Evolutionary conservation across 2,329 filamentous ascomycete species (phyloP).

Genomic region (Neodidymelliopsis sp.): DNA sequence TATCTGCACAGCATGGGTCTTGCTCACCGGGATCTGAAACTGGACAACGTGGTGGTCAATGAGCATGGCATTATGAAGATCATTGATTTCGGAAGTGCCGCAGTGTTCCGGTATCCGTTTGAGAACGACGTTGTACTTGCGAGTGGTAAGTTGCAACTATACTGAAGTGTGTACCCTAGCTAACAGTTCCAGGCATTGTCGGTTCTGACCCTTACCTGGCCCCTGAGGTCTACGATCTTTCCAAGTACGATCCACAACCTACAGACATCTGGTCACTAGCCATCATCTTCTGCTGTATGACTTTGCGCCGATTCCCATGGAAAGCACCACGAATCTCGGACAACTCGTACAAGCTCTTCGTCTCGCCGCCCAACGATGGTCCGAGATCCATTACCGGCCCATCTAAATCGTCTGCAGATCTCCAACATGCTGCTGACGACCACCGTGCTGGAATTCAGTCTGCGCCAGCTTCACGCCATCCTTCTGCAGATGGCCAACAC

Average conservation of each 20-base stretch:
- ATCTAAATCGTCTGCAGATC: conserved; percentile 43
- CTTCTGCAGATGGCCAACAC: conserved; percentile 35
- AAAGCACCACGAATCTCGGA: conserved; percentile 91
- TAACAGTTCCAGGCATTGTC: conserved; percentile 67
- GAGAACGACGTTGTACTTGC: conserved; percentile 86
- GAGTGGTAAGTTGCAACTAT: conserved; percentile 67
- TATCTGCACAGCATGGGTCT: conserved; percentile 96
- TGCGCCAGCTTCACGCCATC: conserved; percentile 52
- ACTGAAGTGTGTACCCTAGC: conserved; percentile 1
- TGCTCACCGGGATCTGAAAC: conserved; percentile 91
- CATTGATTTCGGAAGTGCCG: conserved; percentile 97
- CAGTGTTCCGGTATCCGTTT: conserved; percentile 97
- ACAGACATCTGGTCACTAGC: conserved; percentile 98
- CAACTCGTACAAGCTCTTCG: conserved; percentile 94
- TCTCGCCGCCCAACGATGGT: conserved; percentile 74
- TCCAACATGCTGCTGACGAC: conserved; percentile 48
- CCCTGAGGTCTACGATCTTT: conserved; percentile 93
- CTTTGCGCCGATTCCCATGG: conserved; percentile 92
- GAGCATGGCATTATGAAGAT: conserved; percentile 98
- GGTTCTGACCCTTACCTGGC: conserved; percentile 95
- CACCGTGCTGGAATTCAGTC: conserved; percentile 42
- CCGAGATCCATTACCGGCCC: conserved; percentile 41
- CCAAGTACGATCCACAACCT: conserved; percentile 91
- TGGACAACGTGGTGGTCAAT: conserved; percentile 98
- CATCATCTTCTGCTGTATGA: conserved; percentile 99